Percentiles rank a stretch among this genome's conserved stretches.
phyloP scores from a whole-genome alignment of 495 filamentous ascomycete genomes.

The Podospora sp. region DNA sequence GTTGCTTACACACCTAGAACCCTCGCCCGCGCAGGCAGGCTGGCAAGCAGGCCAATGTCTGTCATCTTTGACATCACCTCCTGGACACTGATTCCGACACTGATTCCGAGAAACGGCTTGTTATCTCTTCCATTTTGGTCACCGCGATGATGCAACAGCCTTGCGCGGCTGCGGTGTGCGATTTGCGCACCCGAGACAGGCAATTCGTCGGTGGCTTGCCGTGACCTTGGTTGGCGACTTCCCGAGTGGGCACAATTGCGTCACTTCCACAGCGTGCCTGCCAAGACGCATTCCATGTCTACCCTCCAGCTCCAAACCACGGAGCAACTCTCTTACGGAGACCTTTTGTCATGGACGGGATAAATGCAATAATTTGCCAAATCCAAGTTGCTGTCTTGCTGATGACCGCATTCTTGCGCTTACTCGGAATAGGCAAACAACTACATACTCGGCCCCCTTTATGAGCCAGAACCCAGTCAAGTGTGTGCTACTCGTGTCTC shows the following conservation, averaged over 20 bases:
- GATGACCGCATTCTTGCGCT: slow-evolving; percentile 6
- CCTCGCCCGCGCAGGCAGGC: not conserved
- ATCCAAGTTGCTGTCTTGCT: not conserved
- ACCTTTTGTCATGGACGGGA: not conserved
- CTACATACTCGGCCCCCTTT: slow-evolving; percentile 59
- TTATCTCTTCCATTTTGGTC: not conserved
- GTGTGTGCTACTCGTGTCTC: slow-evolving; percentile 30
- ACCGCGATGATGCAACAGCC: not conserved
- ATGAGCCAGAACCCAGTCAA: slow-evolving; percentile 37
- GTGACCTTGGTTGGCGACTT: slow-evolving; percentile 6
- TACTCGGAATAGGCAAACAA: slow-evolving; percentile 47
- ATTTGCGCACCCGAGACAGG: not conserved
- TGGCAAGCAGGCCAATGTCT: not conserved
- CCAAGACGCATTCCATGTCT: slow-evolving; percentile 17
- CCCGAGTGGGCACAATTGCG: slow-evolving; percentile 25
- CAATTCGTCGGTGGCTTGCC: not conserved
- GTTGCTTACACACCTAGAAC: not conserved
- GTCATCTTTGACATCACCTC: too few relatives aligned
- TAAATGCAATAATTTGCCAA: not conserved
- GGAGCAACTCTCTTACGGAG: not conserved
- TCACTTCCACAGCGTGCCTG: slow-evolving; percentile 28
- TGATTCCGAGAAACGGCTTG: not conserved
- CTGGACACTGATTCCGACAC: not conserved
- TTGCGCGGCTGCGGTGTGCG: not conserved
- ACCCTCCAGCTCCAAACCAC: not conserved